Base-by-base conservation (phyloP, 2,329 filamentous ascomycete genomes). In the Neofusicoccum kwambonambiense region DNA sequence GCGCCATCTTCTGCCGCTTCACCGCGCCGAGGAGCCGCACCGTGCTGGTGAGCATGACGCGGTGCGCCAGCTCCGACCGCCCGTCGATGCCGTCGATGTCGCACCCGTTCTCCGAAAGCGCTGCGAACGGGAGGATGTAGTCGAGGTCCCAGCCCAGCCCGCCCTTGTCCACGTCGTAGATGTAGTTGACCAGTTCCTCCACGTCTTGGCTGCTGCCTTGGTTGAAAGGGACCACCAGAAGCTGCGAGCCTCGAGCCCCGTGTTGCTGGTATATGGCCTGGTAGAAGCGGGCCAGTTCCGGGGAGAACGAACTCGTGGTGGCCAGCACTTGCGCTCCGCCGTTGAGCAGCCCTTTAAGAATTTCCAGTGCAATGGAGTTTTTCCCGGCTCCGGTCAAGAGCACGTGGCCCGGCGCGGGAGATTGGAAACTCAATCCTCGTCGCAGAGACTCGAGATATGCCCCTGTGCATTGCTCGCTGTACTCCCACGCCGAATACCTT, bases 51-150 rank as follows among this genome's bases (percentile, higher is more conserved):
- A 81, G 70, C 79, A 80, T 79, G 15, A 74, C 68, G 12, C 78
- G 71, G 56, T 79, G 78, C 1, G 76, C 77, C 3, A 80, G 67
- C 58, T 80, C 78, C 0, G 74, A 76, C 56, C 69, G 70, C 1
- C 68, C 68, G 51, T 75, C 76, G 31, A 81, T 67, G 3, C 66
- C 67, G 27, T 79, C 76, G 2, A 80, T 70, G 19, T 75, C 74
- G 0, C 72, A 71, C 3, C 77, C 75, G 3, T 69, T 68, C 64
- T 81, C 77, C 0, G 75, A 66, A 12, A 80, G 70, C 0, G 80
- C 80, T 1, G 79, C 80, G 61, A 82, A 81, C 2, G 80, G 80
- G 4, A 81, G 68, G 11, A 81, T 66, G 63, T 70, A 71, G 66
- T 82, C 80, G 2, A 81, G 64, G 66, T 80, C 77, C 64, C 70